Conservation (phyloP, 1,284 basidiomycete genomes). For the Trichosporon coremiiforme region DNA sequence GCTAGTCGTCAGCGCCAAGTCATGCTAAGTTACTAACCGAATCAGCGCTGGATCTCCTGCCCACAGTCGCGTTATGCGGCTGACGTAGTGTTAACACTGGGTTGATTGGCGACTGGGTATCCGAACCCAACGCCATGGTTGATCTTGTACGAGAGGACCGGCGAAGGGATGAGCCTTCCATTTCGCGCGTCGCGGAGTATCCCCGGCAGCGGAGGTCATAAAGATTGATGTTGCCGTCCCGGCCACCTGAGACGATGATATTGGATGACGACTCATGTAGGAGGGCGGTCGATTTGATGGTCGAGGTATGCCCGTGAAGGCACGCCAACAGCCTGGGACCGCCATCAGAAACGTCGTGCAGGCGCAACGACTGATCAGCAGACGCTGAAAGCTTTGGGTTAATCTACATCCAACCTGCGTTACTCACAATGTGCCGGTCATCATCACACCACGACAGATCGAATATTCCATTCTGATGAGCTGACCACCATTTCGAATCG, state of each 20-base stretch:
- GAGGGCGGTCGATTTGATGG: constrained; percentile 50
- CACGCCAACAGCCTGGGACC: constrained; percentile 40
- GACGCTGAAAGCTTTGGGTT: constrained; percentile 49
- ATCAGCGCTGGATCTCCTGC: not conserved
- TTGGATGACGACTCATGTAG: constrained; percentile 40
- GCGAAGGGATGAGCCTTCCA: not conserved
- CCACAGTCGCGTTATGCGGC: constrained; percentile 22
- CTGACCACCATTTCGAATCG: constrained; percentile 48
- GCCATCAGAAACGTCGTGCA: constrained; percentile 43
- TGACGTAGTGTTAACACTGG: constrained; percentile 30
- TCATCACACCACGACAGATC: constrained; percentile 72
- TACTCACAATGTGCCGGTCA: constrained; percentile 58
- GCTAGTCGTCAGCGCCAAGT: constrained; percentile 29
- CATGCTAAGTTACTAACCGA: not conserved
- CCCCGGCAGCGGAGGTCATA: constrained; percentile 54
- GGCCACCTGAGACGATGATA: constrained; percentile 50
- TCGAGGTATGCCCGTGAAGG: constrained; percentile 52
- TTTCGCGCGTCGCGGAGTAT: not conserved
- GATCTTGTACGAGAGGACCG: not conserved
- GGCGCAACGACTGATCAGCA: constrained; percentile 49
- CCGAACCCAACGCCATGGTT: not conserved
- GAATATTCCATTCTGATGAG: constrained; percentile 81
- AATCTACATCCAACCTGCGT: constrained; percentile 5
- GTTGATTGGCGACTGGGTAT: not conserved
- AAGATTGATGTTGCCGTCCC: constrained; percentile 57